phyloP scores from a whole-genome alignment of 179 eudicot species.

The Amaranthus tricolor region DNA sequence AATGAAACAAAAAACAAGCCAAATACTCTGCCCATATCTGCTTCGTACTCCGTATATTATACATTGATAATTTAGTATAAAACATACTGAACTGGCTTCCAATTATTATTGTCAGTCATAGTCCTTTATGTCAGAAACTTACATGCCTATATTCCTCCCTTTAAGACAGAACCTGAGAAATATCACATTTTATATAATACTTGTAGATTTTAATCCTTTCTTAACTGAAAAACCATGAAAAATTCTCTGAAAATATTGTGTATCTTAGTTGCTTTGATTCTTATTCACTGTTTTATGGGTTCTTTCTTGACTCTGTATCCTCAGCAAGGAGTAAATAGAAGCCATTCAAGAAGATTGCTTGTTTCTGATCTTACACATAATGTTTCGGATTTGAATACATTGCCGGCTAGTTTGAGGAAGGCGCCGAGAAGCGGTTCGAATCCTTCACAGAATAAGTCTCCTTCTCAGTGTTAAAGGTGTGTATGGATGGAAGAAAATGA shows the following conservation, averaged over 20 bases:
- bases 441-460: slow-evolving; percentile 55
- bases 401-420: slow-evolving; percentile 36
- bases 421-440: slow-evolving; percentile 43
- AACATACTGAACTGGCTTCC: slow-evolving; percentile 19
- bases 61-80: slow-evolving; percentile 18
- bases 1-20: slow-evolving; percentile 23
- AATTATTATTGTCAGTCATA: slow-evolving; percentile 20
- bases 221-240: slow-evolving; percentile 29
- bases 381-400: slow-evolving; percentile 22
- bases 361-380: slow-evolving; percentile 17
- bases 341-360: slow-evolving; percentile 48
- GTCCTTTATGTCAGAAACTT: slow-evolving; percentile 16
- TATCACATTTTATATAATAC: slow-evolving; percentile 18
- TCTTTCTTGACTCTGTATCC: slow-evolving; percentile 21
- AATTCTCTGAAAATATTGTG: slow-evolving; percentile 23
- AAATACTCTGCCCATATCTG: slow-evolving; percentile 32
- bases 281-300: slow-evolving; percentile 23
- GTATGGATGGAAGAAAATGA: too few species aligned
- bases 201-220: slow-evolving; percentile 11
- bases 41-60: not conserved
- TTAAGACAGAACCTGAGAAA: slow-evolving; percentile 15
- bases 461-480: slow-evolving; percentile 36
- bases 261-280: slow-evolving; percentile 29
- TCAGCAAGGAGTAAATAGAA: slow-evolving; percentile 13
- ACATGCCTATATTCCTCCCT: slow-evolving; percentile 21